Conservation (phyloP, 345 rosid species). For the Punica granatum region DNA sequence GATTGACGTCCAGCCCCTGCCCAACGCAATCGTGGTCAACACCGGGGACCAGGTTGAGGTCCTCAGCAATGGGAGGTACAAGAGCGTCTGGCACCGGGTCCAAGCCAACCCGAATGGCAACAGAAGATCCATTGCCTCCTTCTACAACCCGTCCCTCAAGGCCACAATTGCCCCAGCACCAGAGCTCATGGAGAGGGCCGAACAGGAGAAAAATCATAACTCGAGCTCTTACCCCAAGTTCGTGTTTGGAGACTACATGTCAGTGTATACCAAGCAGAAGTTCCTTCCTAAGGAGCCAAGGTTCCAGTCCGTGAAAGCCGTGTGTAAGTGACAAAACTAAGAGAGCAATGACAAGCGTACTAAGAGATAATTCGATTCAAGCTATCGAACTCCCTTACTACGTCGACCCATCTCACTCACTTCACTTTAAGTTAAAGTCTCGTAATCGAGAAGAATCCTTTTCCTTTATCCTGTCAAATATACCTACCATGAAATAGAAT, state of each 20-base stretch:
- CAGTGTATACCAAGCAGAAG: conserved; percentile 79
- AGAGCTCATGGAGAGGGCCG: conserved; percentile 19
- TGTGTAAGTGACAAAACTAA: conserved; percentile 16
- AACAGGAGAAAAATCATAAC: background rate
- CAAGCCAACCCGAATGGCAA: conserved; percentile 43
- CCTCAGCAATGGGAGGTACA: conserved; percentile 76
- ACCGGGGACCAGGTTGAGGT: conserved; percentile 95
- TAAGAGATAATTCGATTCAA: too few relatives aligned
- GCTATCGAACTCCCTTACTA: background rate
- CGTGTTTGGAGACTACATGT: conserved; percentile 92
- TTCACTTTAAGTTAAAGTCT: background rate
- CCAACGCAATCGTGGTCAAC: conserved; percentile 68
- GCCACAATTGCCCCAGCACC: conserved; percentile 75
- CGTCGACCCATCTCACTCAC: background rate
- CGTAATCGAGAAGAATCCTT: background rate
- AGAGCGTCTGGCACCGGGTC: conserved; percentile 86
- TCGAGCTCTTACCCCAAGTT: conserved; percentile 48
- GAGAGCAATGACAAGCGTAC: background rate
- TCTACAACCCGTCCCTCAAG: conserved; percentile 67
- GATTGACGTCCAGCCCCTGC: conserved; percentile 82
- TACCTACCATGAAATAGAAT: background rate
- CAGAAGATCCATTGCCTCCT: conserved; percentile 80
- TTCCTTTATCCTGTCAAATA: background rate
- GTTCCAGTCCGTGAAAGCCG: conserved; percentile 57
- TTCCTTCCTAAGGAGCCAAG: conserved; percentile 83